Percentiles rank a stretch among this genome's conserved stretches.
Conservation (phyloP, 805 yeast genomes). For the Lachancea fermentati region DNA sequence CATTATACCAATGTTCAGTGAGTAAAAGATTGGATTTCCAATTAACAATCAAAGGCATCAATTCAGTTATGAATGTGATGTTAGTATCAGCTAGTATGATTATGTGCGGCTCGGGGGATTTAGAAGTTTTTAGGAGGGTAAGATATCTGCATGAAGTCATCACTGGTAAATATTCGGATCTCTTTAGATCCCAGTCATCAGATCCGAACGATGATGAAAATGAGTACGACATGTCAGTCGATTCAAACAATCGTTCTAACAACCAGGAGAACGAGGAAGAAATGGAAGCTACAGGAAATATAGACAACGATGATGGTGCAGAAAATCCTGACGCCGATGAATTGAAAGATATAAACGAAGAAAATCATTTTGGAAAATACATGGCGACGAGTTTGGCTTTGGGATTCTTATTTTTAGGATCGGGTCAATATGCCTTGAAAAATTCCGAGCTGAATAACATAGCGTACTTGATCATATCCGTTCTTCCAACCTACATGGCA, state of each 20-base stretch:
- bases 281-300: slow-evolving; percentile 8
- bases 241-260: slow-evolving; percentile 4
- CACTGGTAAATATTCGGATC: slow-evolving; percentile 34
- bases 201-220: slow-evolving; percentile 1
- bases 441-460: slow-evolving; percentile 42
- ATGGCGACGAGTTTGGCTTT: slow-evolving; percentile 76
- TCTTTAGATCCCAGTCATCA: slow-evolving; percentile 11
- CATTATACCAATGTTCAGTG: slow-evolving; percentile 32
- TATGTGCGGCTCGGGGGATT: slow-evolving; percentile 90
- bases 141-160: slow-evolving; percentile 59
- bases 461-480: slow-evolving; percentile 52
- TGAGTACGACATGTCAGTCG: slow-evolving; percentile 4
- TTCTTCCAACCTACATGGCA: slow-evolving; percentile 50
- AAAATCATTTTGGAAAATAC: slow-evolving; percentile 57
- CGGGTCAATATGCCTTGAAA: slow-evolving; percentile 82
- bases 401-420: slow-evolving; percentile 86
- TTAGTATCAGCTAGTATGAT: slow-evolving; percentile 63
- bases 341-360: slow-evolving; percentile 14
- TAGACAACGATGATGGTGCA: slow-evolving; percentile 5
- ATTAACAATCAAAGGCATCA: slow-evolving; percentile 46
- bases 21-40: slow-evolving; percentile 51
- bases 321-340: slow-evolving; percentile 3
- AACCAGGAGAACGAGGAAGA: slow-evolving; percentile 4
- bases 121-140: slow-evolving; percentile 67
- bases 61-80: slow-evolving; percentile 51